Percentiles rank a stretch among this genome's conserved stretches.
Evolutionary conservation across 257 asterid genomes (phyloP).

Genomic region (Ballota nigra): DNA sequence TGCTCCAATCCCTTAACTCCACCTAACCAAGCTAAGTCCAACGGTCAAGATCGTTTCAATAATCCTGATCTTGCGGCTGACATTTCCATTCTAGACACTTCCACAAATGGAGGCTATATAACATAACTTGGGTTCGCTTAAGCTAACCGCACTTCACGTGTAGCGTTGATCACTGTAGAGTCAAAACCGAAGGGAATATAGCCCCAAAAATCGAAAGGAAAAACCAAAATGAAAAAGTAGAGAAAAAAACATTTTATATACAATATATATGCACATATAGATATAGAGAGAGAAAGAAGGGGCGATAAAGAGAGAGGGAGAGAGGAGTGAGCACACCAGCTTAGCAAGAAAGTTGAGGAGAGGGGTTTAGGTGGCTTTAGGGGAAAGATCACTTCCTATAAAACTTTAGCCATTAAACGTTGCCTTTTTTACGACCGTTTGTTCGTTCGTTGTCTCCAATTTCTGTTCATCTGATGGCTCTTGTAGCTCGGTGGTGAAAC

Average conservation of each 20-base stretch:
- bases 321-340: constrained; percentile 33
- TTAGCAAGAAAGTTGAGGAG: constrained; percentile 26
- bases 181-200: background rate
- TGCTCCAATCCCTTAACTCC: constrained; percentile 45
- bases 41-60: constrained; percentile 19
- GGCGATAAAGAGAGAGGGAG: constrained; percentile 6
- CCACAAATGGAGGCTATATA: constrained; percentile 29
- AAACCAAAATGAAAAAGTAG: background rate
- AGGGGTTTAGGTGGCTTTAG: constrained; percentile 29
- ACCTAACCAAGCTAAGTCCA: constrained; percentile 27
- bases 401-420: constrained; percentile 27
- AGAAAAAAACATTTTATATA: background rate
- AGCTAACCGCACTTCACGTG: constrained; percentile 25
- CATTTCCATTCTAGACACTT: constrained; percentile 55
- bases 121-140: constrained; percentile 30
- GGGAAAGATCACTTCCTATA: background rate
- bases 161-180: constrained; percentile 9
- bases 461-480: constrained; percentile 17
- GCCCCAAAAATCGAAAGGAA: background rate
- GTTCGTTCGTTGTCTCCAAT: constrained; percentile 22
- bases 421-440: constrained; percentile 33
- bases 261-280: background rate
- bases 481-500: constrained; percentile 18
- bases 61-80: constrained; percentile 41
- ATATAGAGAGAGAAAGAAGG: constrained; percentile 17